Evolutionary conservation across 1,284 basidiomycete species (phyloP).

Genomic region (Hemileia vastatrix): DNA sequence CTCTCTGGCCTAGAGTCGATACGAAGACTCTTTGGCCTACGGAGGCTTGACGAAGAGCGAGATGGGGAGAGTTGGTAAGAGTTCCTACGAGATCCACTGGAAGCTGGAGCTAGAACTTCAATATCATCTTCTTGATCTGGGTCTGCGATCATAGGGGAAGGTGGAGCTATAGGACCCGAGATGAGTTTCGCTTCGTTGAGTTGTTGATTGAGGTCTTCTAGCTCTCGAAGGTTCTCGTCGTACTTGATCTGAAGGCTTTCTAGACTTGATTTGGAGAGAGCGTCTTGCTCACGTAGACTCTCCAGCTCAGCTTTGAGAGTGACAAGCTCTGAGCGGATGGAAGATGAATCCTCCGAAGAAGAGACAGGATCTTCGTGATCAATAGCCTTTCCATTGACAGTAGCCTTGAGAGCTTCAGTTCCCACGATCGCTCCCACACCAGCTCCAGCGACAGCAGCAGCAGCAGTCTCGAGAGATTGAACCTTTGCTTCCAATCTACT

Average conservation of each 20-base stretch:
- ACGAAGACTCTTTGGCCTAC: not conserved
- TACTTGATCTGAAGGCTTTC: slow-evolving; percentile 33
- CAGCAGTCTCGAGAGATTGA: slow-evolving; percentile 26
- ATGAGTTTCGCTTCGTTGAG: slow-evolving; percentile 33
- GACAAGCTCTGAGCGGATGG: not conserved
- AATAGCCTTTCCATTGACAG: not conserved
- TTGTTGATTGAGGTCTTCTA: slow-evolving; percentile 34
- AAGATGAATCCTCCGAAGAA: not conserved
- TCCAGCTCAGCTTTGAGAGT: slow-evolving; percentile 16
- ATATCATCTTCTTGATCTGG: slow-evolving; percentile 25
- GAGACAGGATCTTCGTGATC: not conserved
- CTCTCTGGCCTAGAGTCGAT: too few species aligned
- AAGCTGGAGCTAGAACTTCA: slow-evolving; percentile 30
- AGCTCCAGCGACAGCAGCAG: slow-evolving; percentile 22
- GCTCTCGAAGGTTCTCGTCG: slow-evolving; percentile 33
- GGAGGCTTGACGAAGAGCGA: not conserved
- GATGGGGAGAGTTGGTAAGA: not conserved
- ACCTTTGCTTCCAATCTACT: slow-evolving; percentile 24
- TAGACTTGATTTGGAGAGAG: slow-evolving; percentile 23
- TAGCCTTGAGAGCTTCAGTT: not conserved
- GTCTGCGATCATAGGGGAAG: not conserved
- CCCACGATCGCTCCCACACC: not conserved
- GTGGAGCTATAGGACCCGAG: not conserved
- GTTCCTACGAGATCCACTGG: not conserved
- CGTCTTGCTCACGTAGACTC: slow-evolving; percentile 19